Evolutionary conservation across 345 rosid genomes (phyloP).

Genomic region (Eucalyptus curtisii): DNA sequence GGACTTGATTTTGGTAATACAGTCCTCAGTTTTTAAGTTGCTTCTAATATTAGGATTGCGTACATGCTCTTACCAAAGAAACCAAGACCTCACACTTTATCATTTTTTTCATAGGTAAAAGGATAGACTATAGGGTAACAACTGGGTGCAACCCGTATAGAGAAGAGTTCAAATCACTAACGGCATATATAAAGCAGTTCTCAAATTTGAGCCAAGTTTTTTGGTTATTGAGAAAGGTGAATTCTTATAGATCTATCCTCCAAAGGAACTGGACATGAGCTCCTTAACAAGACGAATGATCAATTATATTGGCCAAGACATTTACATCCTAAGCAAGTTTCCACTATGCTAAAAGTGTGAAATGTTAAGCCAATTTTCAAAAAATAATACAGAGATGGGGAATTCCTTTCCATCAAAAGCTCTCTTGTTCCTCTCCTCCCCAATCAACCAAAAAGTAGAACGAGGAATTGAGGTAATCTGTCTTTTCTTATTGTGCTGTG

Average conservation of each 20-base stretch:
- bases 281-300: not conserved
- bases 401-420: not conserved
- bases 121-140: not conserved
- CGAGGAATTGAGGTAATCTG: not conserved
- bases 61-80: not conserved
- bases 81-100: not conserved
- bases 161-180: not conserved
- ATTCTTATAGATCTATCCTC: too few species aligned
- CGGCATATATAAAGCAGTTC: not conserved
- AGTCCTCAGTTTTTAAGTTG: not conserved
- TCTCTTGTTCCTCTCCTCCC: not conserved
- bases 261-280: not conserved
- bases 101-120: not conserved
- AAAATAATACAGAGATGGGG: not conserved
- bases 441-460: not conserved
- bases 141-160: not conserved
- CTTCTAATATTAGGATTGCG: not conserved
- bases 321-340: not conserved
- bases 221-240: too few species aligned
- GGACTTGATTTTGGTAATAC: not conserved
- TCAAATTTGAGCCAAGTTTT: fast-evolving
- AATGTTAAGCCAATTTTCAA: not conserved
- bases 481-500: not conserved
- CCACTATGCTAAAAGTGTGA: not conserved
- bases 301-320: not conserved